Base-by-base conservation (phyloP, 179 eudicot genomes). In the Spinacia oleracea region DNA sequence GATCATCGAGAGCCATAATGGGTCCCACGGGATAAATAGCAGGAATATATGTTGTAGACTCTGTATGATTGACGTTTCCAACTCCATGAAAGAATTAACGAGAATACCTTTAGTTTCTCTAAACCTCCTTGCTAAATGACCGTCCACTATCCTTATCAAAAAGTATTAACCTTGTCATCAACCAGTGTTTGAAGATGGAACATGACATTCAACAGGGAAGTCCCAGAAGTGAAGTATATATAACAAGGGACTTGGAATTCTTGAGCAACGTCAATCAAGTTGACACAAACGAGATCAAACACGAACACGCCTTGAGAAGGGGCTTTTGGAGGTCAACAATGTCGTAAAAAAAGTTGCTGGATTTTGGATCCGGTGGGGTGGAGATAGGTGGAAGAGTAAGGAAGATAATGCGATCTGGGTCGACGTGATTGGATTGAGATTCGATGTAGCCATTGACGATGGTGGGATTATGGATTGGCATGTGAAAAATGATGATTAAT, bases 21-120 rank as follows among this genome's bases (percentile, higher is more conserved):
- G 91, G 92, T 7, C 92, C 95, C 27, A 89, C 86, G 0, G 90
- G 81, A 29, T 84, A 87, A 1, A 88, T 51, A 0, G 73, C 75
- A 0, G 91, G 91, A 23, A 80, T 27, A 0, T 69, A 0, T 60
- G 59, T 0, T 68, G 64, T 7, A 86, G 69, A 0, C 81, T 35
- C 4, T 81, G 34, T 0, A 85, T 32, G 0, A 75, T 69, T 7
- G 65, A 9, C 0, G 85, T 45, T 75, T 89, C 92, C 7, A 87
- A 55, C 77, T 89, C 91, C 6, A 6, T 31, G 45, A 86, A 87
- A 0, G 91, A 84, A 69, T 91, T 89, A 12, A 89, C 82, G 11
- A 91, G 18, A 23, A 91, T 87, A 0, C 93, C 93, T 40, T 84
- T 83, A 4, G 77, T 10, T 20, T n/a, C n/a, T n/a, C n/a, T n/a